phyloP scores from a whole-genome alignment of 2,329 filamentous ascomycete genomes.

The Cadophora gregata region DNA sequence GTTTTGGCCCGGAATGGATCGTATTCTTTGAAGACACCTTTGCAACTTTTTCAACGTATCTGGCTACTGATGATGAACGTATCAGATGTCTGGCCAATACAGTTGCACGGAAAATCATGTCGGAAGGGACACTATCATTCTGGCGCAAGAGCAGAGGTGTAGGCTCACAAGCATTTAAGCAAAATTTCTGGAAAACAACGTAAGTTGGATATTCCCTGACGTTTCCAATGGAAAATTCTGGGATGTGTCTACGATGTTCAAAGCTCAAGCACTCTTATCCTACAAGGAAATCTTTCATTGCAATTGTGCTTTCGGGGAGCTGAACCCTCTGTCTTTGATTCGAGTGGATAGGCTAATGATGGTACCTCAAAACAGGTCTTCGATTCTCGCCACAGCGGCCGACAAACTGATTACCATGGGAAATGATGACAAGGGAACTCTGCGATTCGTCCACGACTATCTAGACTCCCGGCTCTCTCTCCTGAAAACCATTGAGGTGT shows the following conservation, averaged over 20 bases:
- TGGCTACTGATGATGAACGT: conserved; percentile 43
- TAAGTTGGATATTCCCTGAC: conserved; percentile 33
- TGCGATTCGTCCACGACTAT: conserved; percentile 57
- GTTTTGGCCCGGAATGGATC: conserved; percentile 45
- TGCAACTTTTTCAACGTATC: conserved; percentile 40
- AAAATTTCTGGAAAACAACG: conserved; percentile 47
- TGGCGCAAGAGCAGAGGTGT: conserved; percentile 35
- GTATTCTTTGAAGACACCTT: conserved; percentile 44
- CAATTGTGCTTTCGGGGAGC: neutral
- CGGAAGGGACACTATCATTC: conserved; percentile 34
- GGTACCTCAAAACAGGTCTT: conserved; percentile 36
- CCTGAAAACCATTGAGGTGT: conserved; percentile 47
- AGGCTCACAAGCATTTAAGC: conserved; percentile 35
- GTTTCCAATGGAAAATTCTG: neutral
- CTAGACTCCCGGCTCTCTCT: conserved; percentile 61
- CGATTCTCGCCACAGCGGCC: conserved; percentile 40
- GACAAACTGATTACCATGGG: conserved; percentile 39
- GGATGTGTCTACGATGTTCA: neutral
- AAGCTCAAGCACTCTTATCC: neutral
- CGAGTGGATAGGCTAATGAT: neutral
- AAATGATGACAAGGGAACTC: conserved; percentile 37
- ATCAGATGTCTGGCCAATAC: conserved; percentile 41
- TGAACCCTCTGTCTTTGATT: neutral
- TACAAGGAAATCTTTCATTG: neutral
- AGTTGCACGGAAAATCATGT: conserved; percentile 41